These are phyloP conservation scores for Kwoniella europaea DNA, from an alignment of 768 basidiomycete genomes.

Conservation along the genomic window DNA sequence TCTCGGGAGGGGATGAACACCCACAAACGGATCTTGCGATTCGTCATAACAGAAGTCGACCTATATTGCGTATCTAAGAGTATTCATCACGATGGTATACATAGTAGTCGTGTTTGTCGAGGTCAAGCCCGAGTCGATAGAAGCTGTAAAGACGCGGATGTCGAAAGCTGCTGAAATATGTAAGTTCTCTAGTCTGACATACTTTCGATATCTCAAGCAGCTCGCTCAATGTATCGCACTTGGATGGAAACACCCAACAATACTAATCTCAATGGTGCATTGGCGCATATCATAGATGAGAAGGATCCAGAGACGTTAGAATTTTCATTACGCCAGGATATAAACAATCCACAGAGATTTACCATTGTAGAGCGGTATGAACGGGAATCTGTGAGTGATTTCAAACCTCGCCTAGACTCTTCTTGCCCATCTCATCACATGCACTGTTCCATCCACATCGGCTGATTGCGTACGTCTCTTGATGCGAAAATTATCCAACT, in stretches of 20 bases:
- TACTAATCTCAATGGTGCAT: too few relatives aligned
- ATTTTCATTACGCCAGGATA: neutral
- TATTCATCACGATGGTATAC: neutral
- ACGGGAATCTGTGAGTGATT: conserved; percentile 4
- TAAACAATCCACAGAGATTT: neutral
- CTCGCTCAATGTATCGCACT: too few relatives aligned
- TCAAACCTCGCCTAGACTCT: too few relatives aligned
- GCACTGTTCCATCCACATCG: too few relatives aligned
- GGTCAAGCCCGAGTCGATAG: conserved; percentile 3
- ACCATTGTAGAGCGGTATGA: neutral
- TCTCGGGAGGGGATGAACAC: too few relatives aligned
- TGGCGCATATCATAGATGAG: neutral
- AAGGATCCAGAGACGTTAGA: conserved; percentile 2
- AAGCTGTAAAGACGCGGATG: conserved; percentile 1
- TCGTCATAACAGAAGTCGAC: neutral
- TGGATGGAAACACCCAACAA: too few relatives aligned
- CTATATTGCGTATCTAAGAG: neutral
- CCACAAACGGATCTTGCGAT: neutral
- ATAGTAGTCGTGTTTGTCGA: conserved; percentile 7
- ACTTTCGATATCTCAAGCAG: too few relatives aligned
- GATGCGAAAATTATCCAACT: too few relatives aligned
- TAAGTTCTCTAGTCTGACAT: neutral
- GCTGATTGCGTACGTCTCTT: too few relatives aligned
- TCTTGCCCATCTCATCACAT: too few relatives aligned
- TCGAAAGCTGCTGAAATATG: conserved; percentile 6